Percentiles rank a stretch among this genome's conserved stretches.
phyloP scores from a whole-genome alignment of 305 asterid species.

The Fraxinus sp. region DNA sequence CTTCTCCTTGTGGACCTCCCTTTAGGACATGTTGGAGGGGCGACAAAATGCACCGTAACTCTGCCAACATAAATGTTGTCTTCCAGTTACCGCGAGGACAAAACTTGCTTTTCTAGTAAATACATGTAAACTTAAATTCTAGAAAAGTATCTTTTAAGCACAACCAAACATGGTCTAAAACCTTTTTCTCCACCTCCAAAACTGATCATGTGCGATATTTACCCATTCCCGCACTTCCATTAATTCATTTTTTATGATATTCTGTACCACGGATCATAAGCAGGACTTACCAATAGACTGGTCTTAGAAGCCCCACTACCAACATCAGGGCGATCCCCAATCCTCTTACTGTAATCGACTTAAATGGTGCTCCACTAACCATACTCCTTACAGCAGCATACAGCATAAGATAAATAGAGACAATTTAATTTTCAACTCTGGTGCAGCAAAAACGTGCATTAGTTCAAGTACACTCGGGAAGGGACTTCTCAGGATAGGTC shows the following conservation, averaged over 20 bases:
- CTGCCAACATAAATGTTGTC: no score
- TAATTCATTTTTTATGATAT: background rate
- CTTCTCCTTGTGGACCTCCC: no score
- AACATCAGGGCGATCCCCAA: constrained; percentile 89
- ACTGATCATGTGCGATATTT: background rate
- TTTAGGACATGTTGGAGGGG: no score
- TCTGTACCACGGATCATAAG: background rate
- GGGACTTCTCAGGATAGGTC: constrained; percentile 82
- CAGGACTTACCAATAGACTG: constrained; percentile 32
- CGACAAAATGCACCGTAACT: no score
- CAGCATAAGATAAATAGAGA: constrained; percentile 61
- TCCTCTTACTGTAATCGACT: constrained; percentile 89
- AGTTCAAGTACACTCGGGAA: constrained; percentile 98
- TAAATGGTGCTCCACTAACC: constrained; percentile 81
- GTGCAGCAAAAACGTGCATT: constrained; percentile 87
- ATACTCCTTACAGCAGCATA: constrained; percentile 63
- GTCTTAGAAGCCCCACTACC: constrained; percentile 64
- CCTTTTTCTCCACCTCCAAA: background rate
- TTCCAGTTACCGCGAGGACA: background rate
- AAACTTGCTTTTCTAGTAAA: background rate
- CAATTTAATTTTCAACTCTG: constrained; percentile 67
- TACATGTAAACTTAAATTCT: background rate
- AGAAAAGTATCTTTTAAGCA: background rate
- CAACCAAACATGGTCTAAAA: background rate
- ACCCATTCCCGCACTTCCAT: background rate